A percentile compares a stretch with the other conserved stretches of the same genome.
These are phyloP conservation scores for Eutrema yunnanense DNA, from an alignment of 345 rosid species.

Conservation along the genomic window DNA sequence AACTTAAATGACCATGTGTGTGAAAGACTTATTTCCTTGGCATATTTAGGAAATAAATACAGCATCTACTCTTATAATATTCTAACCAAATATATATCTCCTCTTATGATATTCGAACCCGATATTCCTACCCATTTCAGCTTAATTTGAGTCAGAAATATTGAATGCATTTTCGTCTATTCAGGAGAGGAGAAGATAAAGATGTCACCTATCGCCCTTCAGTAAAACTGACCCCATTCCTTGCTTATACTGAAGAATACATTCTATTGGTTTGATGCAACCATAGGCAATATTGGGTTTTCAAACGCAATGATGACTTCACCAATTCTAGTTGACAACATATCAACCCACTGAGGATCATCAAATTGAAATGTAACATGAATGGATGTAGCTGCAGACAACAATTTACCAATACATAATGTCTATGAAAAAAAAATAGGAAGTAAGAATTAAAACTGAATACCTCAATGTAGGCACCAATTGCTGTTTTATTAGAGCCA, in stretches of 20 bases:
- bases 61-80: background rate
- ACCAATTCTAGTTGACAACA: background rate
- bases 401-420: background rate
- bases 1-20: too few species aligned
- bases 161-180: background rate
- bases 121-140: background rate
- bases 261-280: background rate
- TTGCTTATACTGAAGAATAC: background rate
- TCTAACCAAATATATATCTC: background rate
- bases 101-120: background rate
- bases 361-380: background rate
- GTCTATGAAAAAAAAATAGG: background rate
- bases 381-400: background rate
- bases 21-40: background rate
- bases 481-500: constrained; percentile 83
- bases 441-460: background rate
- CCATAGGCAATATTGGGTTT: background rate
- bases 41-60: background rate
- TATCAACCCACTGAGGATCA: constrained; percentile 2
- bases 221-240: background rate
- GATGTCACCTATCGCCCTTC: background rate
- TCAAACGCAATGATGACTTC: background rate
- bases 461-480: constrained; percentile 92
- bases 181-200: background rate
- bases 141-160: background rate